Evolutionary conservation across 2,329 filamentous ascomycete species (phyloP), one percentile per base, ranked within the genome.

Genomic region (Huntiella bhutanensis): DNA sequence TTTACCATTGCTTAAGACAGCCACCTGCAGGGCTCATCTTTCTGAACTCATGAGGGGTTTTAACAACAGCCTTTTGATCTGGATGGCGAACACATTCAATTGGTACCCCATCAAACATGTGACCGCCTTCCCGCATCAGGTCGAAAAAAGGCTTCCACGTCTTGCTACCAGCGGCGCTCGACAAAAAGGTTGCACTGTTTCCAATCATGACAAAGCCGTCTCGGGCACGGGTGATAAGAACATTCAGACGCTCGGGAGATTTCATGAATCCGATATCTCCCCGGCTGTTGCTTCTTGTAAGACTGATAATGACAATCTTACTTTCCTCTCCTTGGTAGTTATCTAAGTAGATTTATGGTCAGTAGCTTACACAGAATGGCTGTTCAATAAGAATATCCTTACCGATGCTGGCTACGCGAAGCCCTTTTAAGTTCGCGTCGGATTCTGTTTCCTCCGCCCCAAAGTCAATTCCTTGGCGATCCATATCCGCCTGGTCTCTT

Each of bases 261-360:
- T 62, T 55, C 65, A 86, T 75, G 56, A 86, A 86, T 0, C 82
- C 81, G 28, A 85, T 81, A 1, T 84, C 75, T 0, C 72, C 69
- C 0, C 55, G 54, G 0, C 54, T 48, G 51, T 86, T 86, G 56
- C 79, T 80, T 4, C 82, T 63, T 0, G 78, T 82, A 8, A 86
- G 57, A 0, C 76, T 80, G 0, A 64, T 71, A 5, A 87, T 69
- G 0, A 85, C 75, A 12, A 87, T 78, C 1, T 85, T 73, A 34
- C 73, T 76, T 52, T 87, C 81, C 54, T 86, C 81, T 1, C 82
- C 80, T 56, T 86, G 82, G 48, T 81, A 87, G 51, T 86, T 86
- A 51, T 86, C 80, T 78, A 15, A 1, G 33, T 4, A 33, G 4
- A 41, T 2, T 3, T 12, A 46, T 13, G 6, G 8, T 32, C 4